Conservation (phyloP, 208 protist genomes). For the Vickermania spadyakhi region DNA sequence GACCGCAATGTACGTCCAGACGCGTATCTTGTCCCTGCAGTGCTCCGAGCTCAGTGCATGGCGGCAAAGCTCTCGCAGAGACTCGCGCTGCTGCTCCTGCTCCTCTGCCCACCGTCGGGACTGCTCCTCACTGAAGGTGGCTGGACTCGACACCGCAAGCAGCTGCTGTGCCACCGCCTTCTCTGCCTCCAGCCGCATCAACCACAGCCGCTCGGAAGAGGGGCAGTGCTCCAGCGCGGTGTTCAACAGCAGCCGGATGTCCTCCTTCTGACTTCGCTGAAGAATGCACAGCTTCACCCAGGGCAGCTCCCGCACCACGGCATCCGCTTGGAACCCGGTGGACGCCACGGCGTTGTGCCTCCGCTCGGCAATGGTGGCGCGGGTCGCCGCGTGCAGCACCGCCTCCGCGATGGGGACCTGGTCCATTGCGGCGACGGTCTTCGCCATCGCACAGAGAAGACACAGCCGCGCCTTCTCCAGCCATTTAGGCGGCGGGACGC, state of each 20-base stretch:
- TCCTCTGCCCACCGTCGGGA: constrained; percentile 1
- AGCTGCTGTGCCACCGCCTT: constrained; percentile 12
- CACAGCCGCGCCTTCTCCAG: neutral
- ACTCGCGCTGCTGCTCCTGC: constrained; percentile 4
- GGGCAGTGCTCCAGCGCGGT: constrained; percentile 25
- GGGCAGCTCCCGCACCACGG: constrained; percentile 10
- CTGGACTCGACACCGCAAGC: too few relatives aligned
- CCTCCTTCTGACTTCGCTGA: constrained; percentile 9
- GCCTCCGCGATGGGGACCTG: neutral
- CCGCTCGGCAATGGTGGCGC: neutral
- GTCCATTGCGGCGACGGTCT: constrained; percentile 26
- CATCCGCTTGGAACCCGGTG: neutral
- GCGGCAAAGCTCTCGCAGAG: constrained; percentile 35
- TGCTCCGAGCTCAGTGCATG: constrained; percentile 26
- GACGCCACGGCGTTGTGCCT: neutral
- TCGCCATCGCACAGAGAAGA: constrained; percentile 26
- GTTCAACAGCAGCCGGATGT: constrained; percentile 17
- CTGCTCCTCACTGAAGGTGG: neutral
- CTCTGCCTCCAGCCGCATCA: constrained; percentile 48
- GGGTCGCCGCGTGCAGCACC: neutral
- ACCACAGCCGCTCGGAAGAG: constrained; percentile 44
- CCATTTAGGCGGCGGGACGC: neutral
- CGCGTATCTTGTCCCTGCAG: constrained; percentile 22
- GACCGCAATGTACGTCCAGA: constrained; percentile 66
- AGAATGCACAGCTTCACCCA: constrained; percentile 23